Evolutionary conservation across 805 yeast genomes (phyloP), one percentile per base, ranked within the genome.

Genomic region (Candida oleophila): DNA sequence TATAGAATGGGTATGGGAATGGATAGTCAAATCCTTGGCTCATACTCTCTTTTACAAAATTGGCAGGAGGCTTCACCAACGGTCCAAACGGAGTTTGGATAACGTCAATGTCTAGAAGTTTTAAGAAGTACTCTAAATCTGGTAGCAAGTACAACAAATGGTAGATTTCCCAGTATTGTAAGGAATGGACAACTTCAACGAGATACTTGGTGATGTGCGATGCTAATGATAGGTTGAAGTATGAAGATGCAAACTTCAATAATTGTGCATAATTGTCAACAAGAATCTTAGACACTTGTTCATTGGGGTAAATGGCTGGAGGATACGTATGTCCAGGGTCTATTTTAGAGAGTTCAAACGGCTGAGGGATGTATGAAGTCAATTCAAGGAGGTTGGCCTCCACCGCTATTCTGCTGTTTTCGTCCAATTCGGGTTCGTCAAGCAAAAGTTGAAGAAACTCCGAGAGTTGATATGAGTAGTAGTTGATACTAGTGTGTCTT

Each of bases 141-240:
- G 74, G 70, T 2, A 69, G 43, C 19, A 62, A 46, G 37, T 62
- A 55, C 9, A 72, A 47, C 8, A 73, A 57, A 52, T 73, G 77
- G 50, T 71, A 71, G 7, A 69, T 60, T 48, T 73, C 77, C 77
- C 77, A 73, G 51, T 69, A 73, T 48, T 72, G 67, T 14, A 73
- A 53, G 14, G 62, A 53, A 51, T 73, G 69, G 9, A 72, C 59
- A 30, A 71, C 48, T 39, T 65, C 67, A 18, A 73, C 77, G 46
- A 68, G 49, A 48, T 55, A 73, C 45, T 61, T 61, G n/a, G 74
- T 72, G n/a, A 71, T 52, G 30, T 62, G 70, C 11, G 73, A 62
- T 8, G 72, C 55, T n/a, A 73, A 54, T 1, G 71, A 56, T 42
- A 72, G 50, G 54, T 71, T 69, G 55, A 63, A 63, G 52, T 72